Evolutionary conservation across 345 rosid genomes (phyloP).

Genomic region (Alliaria petiolata): DNA sequence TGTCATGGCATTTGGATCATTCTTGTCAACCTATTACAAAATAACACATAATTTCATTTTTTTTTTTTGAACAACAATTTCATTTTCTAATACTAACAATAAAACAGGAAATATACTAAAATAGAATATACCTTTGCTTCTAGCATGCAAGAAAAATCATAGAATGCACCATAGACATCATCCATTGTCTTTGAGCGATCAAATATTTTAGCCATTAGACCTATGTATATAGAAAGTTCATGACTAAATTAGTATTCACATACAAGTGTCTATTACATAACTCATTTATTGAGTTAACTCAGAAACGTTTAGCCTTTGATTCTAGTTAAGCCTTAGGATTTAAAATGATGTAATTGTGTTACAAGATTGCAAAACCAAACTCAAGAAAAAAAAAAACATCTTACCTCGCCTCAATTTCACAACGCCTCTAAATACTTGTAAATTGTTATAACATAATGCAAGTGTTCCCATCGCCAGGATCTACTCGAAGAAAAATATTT

Average conservation of each 20-base stretch:
- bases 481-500: conserved; percentile 35
- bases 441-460: conserved; percentile 74
- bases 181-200: conserved; percentile 66
- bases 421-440: conserved; percentile 83
- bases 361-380: not conserved
- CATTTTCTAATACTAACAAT: too few species aligned
- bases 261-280: not conserved
- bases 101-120: not conserved
- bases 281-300: not conserved
- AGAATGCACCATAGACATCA: conserved; percentile 83
- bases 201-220: conserved; percentile 79
- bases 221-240: conserved; percentile 28
- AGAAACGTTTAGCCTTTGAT: not conserved
- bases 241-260: not conserved
- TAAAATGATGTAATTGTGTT: not conserved
- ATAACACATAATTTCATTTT: not conserved
- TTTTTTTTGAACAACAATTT: not conserved
- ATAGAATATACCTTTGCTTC: conserved; percentile 56
- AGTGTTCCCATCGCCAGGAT: conserved; percentile 88
- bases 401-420: conserved; percentile 93
- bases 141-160: conserved; percentile 58
- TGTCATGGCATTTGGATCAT: conserved; percentile 63
- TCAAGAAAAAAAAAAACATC: conserved; percentile 4
- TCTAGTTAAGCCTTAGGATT: not conserved
- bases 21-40: conserved; percentile 49